Evolutionary conservation across 1,139 yeast genomes (phyloP).

Genomic region (Taphrina populina): DNA sequence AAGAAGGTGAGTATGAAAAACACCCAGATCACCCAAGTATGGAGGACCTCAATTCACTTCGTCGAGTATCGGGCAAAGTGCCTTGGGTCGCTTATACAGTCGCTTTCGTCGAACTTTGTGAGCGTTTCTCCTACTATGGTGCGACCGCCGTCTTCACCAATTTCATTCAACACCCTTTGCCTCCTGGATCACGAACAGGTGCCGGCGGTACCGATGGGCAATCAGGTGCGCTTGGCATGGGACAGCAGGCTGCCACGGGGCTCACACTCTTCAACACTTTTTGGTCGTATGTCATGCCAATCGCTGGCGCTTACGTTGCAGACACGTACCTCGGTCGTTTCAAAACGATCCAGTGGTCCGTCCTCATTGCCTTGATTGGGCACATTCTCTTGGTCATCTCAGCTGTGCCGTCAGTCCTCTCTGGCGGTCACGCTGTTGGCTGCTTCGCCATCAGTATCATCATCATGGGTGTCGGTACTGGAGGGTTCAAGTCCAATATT

Average conservation of each 20-base stretch:
- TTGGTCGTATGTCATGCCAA: slow-evolving; percentile 79
- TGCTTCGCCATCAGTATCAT: slow-evolving; percentile 61
- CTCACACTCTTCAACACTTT: slow-evolving; percentile 77
- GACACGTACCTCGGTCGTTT: slow-evolving; percentile 74
- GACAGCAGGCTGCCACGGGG: slow-evolving; percentile 68
- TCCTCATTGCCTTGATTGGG: slow-evolving; percentile 62
- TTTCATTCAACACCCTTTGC: slow-evolving; percentile 58
- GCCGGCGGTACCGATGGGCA: slow-evolving; percentile 32
- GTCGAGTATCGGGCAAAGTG: slow-evolving; percentile 48
- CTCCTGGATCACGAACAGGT: slow-evolving; percentile 34
- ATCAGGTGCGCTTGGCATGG: slow-evolving; percentile 62
- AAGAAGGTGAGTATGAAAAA: slow-evolving; percentile 6
- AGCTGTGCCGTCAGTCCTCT: slow-evolving; percentile 63
- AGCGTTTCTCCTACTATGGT: slow-evolving; percentile 80
- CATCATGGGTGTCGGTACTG: slow-evolving; percentile 73
- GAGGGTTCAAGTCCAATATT: slow-evolving; percentile 77
- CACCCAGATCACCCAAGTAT: slow-evolving; percentile 45
- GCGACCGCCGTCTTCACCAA: slow-evolving; percentile 64
- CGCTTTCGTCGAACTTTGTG: slow-evolving; percentile 76
- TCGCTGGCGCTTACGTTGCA: slow-evolving; percentile 72
- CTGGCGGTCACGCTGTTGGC: slow-evolving; percentile 51
- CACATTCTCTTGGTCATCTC: slow-evolving; percentile 64
- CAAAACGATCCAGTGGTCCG: slow-evolving; percentile 64
- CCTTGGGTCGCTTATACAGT: slow-evolving; percentile 65
- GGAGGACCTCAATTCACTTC: slow-evolving; percentile 52